Base-by-base conservation (phyloP, 805 yeast genomes). In the Yarrowia sp. region DNA sequence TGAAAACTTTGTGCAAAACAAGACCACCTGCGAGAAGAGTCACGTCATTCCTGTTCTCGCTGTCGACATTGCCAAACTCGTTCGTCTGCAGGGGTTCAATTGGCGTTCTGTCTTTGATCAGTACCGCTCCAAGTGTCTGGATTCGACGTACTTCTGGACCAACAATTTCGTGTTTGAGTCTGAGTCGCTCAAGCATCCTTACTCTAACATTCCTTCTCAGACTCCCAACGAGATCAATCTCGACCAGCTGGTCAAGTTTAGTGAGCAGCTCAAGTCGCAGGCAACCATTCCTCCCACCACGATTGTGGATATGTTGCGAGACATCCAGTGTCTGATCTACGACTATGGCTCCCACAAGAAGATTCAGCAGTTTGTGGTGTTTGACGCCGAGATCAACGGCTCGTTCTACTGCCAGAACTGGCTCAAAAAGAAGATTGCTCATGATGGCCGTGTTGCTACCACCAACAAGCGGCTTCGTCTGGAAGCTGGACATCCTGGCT, bases 151-250 rank as follows among this genome's bases (percentile, higher is more conserved):
- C 41, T 74, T 71, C 54, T 72, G 77, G 75, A 68, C 72, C 36
- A 70, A 70, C 49, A 74, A 70, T 43, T 70, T 74, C 35, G 62
- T 66, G 19, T 75, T 73, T 43, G 77, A 74, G 66, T 62, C 71
- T 3, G 69, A 67, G 14, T 65, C 71, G 33, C 33, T 41, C 24
- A 32, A 36, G 14, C 49, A 52, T 22, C 58, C 58, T 2, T 16
- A n/a, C 12, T 17, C 26, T 32, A 28, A 40, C 56, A 17, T 40
- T 41, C 36, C 52, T 12, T 24, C 44, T 9, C 51, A 35, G 46
- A 44, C 66, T 0, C 58, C 58, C 43, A 52, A 52, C 17, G 41
- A 48, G 9, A 64, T 62, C 22, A 22, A 19, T 8, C 30, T 69
- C 17, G 66, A 67, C n/a, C 22, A 17, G 14, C 51, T 68, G 22